phyloP scores from a whole-genome alignment of 306 rosid genomes.

The Rubus parviflorus region DNA sequence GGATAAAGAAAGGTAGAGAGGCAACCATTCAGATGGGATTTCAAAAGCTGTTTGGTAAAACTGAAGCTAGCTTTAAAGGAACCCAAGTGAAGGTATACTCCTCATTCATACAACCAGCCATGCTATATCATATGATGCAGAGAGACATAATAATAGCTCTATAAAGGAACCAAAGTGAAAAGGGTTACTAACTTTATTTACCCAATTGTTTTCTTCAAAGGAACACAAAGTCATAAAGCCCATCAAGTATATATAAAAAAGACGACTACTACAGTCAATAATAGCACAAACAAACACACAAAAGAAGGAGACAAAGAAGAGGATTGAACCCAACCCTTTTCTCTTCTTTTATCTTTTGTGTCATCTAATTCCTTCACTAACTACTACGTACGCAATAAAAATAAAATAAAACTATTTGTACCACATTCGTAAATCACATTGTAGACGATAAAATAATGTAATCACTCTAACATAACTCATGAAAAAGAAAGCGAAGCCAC shows the following conservation, averaged over 20 bases:
- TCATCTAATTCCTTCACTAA: background rate
- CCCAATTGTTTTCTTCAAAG: constrained; percentile 23
- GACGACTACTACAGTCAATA: constrained; percentile 28
- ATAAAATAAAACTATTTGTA: background rate
- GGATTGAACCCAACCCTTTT: constrained; percentile 1
- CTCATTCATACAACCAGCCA: constrained; percentile 29
- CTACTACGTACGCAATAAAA: background rate
- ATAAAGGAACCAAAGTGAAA: constrained; percentile 15
- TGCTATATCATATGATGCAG: constrained; percentile 15
- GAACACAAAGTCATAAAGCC: constrained; percentile 41
- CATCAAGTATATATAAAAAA: constrained; percentile 26
- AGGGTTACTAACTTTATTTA: constrained; percentile 20
- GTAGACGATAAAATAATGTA: background rate
- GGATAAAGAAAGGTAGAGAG: background rate
- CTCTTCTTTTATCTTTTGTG: constrained; percentile 19
- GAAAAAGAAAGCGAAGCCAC: constrained; percentile 85
- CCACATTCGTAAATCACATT: background rate
- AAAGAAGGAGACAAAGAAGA: background rate
- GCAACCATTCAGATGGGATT: background rate
- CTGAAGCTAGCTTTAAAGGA: constrained; percentile 13
- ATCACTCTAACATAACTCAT: background rate
- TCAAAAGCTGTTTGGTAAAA: constrained; percentile 25
- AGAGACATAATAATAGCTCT: constrained; percentile 10
- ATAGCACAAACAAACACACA: constrained; percentile 25
- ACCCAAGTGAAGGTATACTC: constrained; percentile 15